Percentiles rank a stretch among this genome's conserved stretches.
Evolutionary conservation across 2,329 filamentous ascomycete species (phyloP).

Genomic region (Aspergillus tamarii): DNA sequence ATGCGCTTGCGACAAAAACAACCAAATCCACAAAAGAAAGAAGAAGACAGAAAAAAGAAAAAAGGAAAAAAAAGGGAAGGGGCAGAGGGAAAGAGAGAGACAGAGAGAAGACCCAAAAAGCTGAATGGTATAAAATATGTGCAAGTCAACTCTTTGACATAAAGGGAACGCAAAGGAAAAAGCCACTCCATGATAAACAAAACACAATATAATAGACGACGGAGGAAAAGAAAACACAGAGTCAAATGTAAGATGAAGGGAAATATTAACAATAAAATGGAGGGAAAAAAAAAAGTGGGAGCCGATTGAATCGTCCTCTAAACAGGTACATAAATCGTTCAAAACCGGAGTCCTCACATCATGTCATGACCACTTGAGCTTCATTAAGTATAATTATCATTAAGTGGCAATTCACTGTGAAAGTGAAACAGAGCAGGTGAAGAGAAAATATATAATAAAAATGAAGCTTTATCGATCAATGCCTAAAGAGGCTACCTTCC

Average conservation of each 20-base stretch:
- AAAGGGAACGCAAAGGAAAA: neutral
- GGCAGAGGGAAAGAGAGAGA: too few relatives aligned
- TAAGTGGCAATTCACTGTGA: constrained; percentile 8
- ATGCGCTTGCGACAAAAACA: neutral
- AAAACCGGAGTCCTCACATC: constrained; percentile 14
- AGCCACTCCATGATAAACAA: neutral
- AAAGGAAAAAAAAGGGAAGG: too few relatives aligned
- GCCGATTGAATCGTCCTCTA: neutral
- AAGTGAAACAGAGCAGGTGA: constrained; percentile 14
- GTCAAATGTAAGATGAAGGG: neutral
- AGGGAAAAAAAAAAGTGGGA: constrained; percentile 11
- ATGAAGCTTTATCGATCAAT: constrained; percentile 40
- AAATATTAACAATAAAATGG: constrained; percentile 9
- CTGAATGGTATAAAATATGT: neutral
- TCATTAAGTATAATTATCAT: constrained; percentile 28
- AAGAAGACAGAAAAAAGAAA: too few relatives aligned
- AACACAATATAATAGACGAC: neutral
- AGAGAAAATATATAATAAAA: constrained; percentile 12
- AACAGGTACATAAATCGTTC: constrained; percentile 13
- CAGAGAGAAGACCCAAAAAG: neutral
- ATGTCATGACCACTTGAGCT: constrained; percentile 18
- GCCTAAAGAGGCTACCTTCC: constrained; percentile 49
- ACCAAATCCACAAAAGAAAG: neutral
- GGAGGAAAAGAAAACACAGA: neutral
- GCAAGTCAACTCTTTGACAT: neutral